Evolutionary conservation across 495 filamentous ascomycete species (phyloP), one percentile per base, ranked within the genome.

Genomic region (Penicillium taxi): DNA sequence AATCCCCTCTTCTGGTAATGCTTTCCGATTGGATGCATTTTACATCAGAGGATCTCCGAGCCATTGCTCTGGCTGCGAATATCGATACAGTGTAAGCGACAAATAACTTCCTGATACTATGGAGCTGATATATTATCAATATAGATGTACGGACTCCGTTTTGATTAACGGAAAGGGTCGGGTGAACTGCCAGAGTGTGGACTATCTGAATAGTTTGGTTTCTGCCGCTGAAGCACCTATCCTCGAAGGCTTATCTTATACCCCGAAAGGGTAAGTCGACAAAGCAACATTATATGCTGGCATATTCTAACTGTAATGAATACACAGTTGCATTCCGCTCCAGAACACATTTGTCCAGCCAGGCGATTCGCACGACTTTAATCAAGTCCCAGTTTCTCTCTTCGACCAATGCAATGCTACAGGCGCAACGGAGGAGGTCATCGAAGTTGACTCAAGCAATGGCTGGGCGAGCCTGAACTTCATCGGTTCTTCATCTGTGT

Each of bases 11-110:
- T 11, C 54, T 64, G 1, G 37, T 76, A 1, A 18, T 73, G 13
- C 19, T 75, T 4, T 66, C 69, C 4, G 74, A 78, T 39, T 73
- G 69, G 67, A 56, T 56, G n/a, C 64, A 74, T 47, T 55, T 63
- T n/a, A 70, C 63, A 1, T 67, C 70, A 2, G 37, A 54, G 6
- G 57, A 36, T 15, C 21, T 22, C 9, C 21, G 32, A 14, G 21
- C 23, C 1, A 12, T 22, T 15, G 20, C 18, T 14, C 8, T 13
- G 9, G 12, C 20, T 7, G 21, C 32, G 0, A 21, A 22, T 7
- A n/a, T 35, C 6, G 32, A 35, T 16, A 7, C 21, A n/a, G n/a
- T n/a, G n/a, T n/a, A n/a, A n/a, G n/a, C n/a, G n/a, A n/a, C n/a
- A n/a, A n/a, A n/a, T 15, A 13, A 32, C 7, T 19, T 29, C 11